Evolutionary conservation across 345 rosid genomes (phyloP).

Genomic region (Camelina sativa): DNA sequence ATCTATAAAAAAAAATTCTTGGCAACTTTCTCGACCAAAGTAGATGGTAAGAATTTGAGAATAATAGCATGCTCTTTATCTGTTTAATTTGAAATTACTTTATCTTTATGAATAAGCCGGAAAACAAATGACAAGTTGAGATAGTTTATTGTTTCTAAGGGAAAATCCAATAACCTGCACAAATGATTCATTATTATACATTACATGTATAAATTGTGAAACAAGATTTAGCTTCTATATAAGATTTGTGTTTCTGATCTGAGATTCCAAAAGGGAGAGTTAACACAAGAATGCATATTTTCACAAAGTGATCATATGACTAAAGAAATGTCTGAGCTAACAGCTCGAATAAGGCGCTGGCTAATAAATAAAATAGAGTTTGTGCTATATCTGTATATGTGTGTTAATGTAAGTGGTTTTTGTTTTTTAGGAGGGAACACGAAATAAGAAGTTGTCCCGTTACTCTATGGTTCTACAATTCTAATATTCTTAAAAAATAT

Average conservation of each 20-base stretch:
- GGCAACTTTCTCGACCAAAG: conserved; percentile 34
- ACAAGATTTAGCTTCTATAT: not conserved
- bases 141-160: not conserved
- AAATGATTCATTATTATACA: not conserved
- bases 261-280: not conserved
- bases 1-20: not conserved
- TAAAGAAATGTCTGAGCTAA: conserved; percentile 10
- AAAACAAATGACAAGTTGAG: conserved; percentile 1
- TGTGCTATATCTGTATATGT: not conserved
- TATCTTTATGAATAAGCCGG: not conserved
- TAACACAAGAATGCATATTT: conserved; percentile 11
- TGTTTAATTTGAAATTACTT: not conserved
- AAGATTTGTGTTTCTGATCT: not conserved
- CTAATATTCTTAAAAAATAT: conserved; percentile 16
- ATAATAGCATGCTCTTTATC: not conserved
- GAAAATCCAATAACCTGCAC: not conserved
- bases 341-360: conserved; percentile 6
- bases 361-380: conserved; percentile 21
- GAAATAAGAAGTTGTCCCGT: conserved; percentile 33
- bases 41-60: conserved; percentile 16
- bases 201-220: not conserved
- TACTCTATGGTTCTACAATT: conserved; percentile 31
- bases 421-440: conserved; percentile 43
- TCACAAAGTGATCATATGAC: conserved; percentile 11
- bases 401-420: conserved; percentile 20